These are phyloP conservation scores for Rhytidiadelphus loreus DNA, from an alignment of 225 moss, liverwort and hornwort genomes.

Conservation along the genomic window DNA sequence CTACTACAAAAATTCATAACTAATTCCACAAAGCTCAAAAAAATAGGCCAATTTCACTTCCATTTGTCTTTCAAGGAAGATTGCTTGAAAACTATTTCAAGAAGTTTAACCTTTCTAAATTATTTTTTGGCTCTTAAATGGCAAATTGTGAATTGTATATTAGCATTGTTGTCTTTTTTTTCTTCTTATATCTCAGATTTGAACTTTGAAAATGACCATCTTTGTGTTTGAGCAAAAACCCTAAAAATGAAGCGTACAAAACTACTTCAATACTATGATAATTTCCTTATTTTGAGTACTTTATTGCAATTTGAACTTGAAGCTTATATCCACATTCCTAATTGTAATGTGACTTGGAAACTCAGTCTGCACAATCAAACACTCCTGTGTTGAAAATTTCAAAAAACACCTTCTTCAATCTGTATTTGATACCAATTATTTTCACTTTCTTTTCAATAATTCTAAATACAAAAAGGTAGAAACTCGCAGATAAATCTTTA, in stretches of 20 bases:
- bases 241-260: neutral
- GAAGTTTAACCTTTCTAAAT: neutral
- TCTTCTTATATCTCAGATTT: neutral
- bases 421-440: neutral
- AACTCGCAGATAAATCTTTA: neutral
- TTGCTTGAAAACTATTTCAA: neutral
- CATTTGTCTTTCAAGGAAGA: neutral
- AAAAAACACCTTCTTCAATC: too few species aligned
- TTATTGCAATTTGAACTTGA: neutral
- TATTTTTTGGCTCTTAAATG: too few species aligned
- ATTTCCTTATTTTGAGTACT: neutral
- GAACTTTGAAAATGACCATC: neutral
- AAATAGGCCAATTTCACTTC: neutral
- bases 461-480: fast-evolving
- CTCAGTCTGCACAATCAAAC: neutral
- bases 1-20: neutral
- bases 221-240: neutral
- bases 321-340: neutral
- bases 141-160: neutral
- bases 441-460: neutral
- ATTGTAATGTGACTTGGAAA: neutral
- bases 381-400: neutral
- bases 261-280: neutral
- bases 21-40: neutral
- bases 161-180: neutral